These are phyloP conservation scores for Xylaria venustula DNA, from an alignment of 495 filamentous ascomycete species.

Conservation along the genomic window DNA sequence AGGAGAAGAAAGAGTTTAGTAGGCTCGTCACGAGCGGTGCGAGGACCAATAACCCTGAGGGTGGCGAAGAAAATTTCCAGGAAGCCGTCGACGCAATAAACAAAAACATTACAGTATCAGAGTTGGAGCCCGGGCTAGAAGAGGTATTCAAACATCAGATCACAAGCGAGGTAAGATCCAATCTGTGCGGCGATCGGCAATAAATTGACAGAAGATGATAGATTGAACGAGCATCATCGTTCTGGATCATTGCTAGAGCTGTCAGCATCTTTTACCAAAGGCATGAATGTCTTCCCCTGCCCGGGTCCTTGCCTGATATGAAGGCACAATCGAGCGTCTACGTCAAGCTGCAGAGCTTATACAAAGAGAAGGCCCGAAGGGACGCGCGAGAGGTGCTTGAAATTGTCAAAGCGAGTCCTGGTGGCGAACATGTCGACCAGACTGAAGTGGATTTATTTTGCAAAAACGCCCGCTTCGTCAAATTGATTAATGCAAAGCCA, in stretches of 20 bases:
- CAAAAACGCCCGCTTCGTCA: constrained; percentile 92
- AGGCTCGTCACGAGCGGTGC: constrained; percentile 63
- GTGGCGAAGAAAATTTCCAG: constrained; percentile 95
- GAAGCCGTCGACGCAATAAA: constrained; percentile 86
- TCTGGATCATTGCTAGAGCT: constrained; percentile 90
- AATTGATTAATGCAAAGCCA: constrained; percentile 62
- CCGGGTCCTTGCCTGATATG: constrained; percentile 93
- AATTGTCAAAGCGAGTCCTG: constrained; percentile 59
- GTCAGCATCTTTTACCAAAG: constrained; percentile 70
- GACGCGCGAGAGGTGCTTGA: constrained; percentile 76
- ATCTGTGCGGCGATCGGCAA: constrained; percentile 15
- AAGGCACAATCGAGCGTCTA: constrained; percentile 94
- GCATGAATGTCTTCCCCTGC: constrained; percentile 73
- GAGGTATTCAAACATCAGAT: constrained; percentile 72
- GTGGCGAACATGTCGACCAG: constrained; percentile 58
- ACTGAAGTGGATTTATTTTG: constrained; percentile 90
- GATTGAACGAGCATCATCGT: constrained; percentile 52
- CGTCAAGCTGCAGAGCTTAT: constrained; percentile 87
- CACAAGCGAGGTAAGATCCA: constrained; percentile 40
- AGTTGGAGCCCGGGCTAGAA: constrained; percentile 63
- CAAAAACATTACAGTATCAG: constrained; percentile 65
- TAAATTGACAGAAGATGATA: constrained; percentile 24
- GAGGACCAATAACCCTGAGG: constrained; percentile 75
- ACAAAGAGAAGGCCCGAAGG: constrained; percentile 81
- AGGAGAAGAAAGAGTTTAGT: constrained; percentile 83